These are phyloP conservation scores for Dioszegia crocea DNA, from an alignment of 768 basidiomycete genomes.

Conservation along the genomic window DNA sequence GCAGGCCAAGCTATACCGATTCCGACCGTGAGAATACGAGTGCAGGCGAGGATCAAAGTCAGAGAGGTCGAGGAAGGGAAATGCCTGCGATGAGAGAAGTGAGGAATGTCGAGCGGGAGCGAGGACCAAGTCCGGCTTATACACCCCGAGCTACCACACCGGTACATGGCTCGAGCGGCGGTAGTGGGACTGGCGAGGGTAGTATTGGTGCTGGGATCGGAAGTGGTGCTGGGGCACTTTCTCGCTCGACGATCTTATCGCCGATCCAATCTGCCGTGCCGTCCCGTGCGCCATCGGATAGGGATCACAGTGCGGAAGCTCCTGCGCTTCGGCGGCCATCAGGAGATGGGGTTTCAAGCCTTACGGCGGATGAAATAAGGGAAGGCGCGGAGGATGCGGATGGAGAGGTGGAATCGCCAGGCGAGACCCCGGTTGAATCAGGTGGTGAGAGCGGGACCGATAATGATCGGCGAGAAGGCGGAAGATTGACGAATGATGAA, in stretches of 20 bases:
- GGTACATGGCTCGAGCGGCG: neutral
- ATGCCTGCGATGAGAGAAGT: neutral
- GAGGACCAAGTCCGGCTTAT: constrained; percentile 46
- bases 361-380: neutral
- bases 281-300: constrained; percentile 26
- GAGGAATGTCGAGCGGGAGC: neutral
- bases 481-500: too few species aligned
- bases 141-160: constrained; percentile 22
- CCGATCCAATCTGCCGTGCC: constrained; percentile 38
- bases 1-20: too few species aligned
- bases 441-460: neutral
- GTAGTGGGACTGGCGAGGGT: too few species aligned
- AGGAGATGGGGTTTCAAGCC: neutral
- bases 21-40: too few species aligned
- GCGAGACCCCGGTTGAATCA: too few species aligned
- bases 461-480: too few species aligned
- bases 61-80: neutral
- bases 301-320: constrained; percentile 31
- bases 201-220: too few species aligned
- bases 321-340: constrained; percentile 6
- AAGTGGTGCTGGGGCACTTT: too few species aligned
- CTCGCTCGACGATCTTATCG: constrained; percentile 10
- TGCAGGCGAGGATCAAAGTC: too few species aligned
- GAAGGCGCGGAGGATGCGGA: neutral
- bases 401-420: constrained; percentile 1